Evolutionary conservation across 2,329 filamentous ascomycete genomes (phyloP).

Genomic region (Fusarium compactum): DNA sequence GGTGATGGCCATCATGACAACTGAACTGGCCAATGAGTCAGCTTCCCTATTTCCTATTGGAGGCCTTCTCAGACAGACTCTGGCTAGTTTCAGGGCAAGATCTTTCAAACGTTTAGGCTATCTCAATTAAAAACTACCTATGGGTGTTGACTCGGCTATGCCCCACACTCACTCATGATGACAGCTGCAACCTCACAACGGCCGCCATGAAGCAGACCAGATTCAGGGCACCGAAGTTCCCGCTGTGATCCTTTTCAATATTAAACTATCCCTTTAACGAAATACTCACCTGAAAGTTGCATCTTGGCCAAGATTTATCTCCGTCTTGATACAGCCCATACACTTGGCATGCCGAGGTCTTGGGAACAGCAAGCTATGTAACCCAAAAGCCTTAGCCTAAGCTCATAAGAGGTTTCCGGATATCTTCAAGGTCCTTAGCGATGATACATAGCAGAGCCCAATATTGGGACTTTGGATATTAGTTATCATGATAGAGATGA

Average conservation of each 20-base stretch:
- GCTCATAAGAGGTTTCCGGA: background rate
- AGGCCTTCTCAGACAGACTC: background rate
- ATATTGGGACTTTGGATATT: background rate
- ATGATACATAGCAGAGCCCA: background rate
- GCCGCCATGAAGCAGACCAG: conserved; percentile 15
- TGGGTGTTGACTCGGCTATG: background rate
- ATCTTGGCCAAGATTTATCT: background rate
- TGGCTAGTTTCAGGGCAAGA: conserved; percentile 23
- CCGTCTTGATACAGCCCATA: background rate
- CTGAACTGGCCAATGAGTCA: background rate
- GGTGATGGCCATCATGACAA: background rate
- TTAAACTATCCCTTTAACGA: background rate
- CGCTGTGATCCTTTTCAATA: no score
- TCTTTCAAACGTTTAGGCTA: background rate
- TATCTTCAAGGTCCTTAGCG: background rate
- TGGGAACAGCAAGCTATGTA: background rate
- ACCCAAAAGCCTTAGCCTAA: background rate
- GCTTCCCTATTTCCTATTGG: background rate
- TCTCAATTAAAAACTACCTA: background rate
- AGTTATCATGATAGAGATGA: background rate
- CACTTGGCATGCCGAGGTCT: background rate
- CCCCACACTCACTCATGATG: conserved; percentile 24
- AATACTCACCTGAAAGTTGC: background rate
- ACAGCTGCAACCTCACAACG: conserved; percentile 22
- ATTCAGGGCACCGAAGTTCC: background rate